A percentile compares a stretch with the other conserved stretches of the same genome.
These are phyloP conservation scores for Starmerella bombicola DNA, from an alignment of 805 yeast genomes.

Conservation along the genomic window DNA sequence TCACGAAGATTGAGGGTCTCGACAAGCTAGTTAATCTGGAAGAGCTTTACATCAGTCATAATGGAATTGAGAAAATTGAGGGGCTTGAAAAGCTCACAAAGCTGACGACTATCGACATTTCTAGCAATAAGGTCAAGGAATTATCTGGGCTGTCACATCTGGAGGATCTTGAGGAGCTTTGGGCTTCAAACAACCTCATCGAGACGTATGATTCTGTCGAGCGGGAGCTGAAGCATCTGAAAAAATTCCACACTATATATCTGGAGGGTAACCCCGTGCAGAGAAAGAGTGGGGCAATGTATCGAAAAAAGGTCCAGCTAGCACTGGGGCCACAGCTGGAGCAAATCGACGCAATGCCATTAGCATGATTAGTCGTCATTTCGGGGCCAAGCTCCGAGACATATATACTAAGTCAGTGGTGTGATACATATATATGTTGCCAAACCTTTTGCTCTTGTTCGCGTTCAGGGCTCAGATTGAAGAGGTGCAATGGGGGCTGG, in stretches of 20 bases:
- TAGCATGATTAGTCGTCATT: conserved; percentile 6
- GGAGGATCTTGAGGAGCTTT: conserved; percentile 66
- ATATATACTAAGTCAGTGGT: too few species aligned
- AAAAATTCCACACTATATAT: conserved; percentile 72
- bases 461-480: too few species aligned
- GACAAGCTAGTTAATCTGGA: conserved; percentile 59
- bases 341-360: conserved; percentile 85
- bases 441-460: too few species aligned
- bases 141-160: conserved; percentile 58
- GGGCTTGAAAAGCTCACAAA: conserved; percentile 60
- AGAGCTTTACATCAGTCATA: conserved; percentile 80
- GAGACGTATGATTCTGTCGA: conserved; percentile 58
- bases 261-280: conserved; percentile 91
- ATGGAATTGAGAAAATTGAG: conserved; percentile 61
- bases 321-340: conserved; percentile 55
- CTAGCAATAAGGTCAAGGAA: conserved; percentile 54
- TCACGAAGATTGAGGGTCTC: conserved; percentile 69
- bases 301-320: conserved; percentile 69
- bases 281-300: conserved; percentile 55
- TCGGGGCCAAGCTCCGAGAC: too few species aligned
- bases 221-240: conserved; percentile 47
- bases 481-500: conserved; percentile 18
- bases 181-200: conserved; percentile 77
- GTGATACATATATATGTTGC: too few species aligned
- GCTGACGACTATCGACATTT: conserved; percentile 64